Evolutionary conservation across 2,329 filamentous ascomycete species (phyloP).

Genomic region (Ceratocystis smalleyi): DNA sequence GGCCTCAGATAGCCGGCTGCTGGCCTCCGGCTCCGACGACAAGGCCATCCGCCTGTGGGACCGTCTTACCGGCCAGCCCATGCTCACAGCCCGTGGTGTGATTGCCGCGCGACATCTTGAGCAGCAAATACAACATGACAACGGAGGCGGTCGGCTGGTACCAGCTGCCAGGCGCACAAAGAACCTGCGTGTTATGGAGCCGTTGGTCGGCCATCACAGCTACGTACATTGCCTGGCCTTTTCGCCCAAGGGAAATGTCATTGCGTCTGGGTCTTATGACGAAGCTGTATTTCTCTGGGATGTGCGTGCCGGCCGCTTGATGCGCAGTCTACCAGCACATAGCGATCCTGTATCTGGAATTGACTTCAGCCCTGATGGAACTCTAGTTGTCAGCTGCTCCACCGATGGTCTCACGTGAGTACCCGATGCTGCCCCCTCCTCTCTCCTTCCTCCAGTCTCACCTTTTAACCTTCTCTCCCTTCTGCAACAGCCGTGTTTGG

Average conservation of each 20-base stretch:
- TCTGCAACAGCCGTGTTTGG: slow-evolving; percentile 57
- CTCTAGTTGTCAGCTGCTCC: slow-evolving; percentile 78
- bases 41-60: slow-evolving; percentile 94
- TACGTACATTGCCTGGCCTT: slow-evolving; percentile 92
- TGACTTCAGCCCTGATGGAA: slow-evolving; percentile 84
- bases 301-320: slow-evolving; percentile 68
- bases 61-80: slow-evolving; percentile 42
- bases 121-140: slow-evolving; percentile 21
- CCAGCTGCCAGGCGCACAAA: slow-evolving; percentile 20
- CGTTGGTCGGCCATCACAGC: slow-evolving; percentile 78
- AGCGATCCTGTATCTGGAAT: slow-evolving; percentile 89
- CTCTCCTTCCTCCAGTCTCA: background rate
- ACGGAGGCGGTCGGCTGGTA: slow-evolving; percentile 17
- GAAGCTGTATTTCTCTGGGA: slow-evolving; percentile 97
- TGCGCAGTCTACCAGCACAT: slow-evolving; percentile 84
- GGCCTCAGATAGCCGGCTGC: slow-evolving; percentile 72
- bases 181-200: slow-evolving; percentile 26
- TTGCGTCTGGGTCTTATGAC: slow-evolving; percentile 89
- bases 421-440: slow-evolving; percentile 14
- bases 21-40: slow-evolving; percentile 89
- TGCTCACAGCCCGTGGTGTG: slow-evolving; percentile 30
- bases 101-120: slow-evolving; percentile 11
- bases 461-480: slow-evolving; percentile 6
- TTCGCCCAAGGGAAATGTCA: slow-evolving; percentile 94
- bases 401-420: slow-evolving; percentile 74